A percentile compares a stretch with the other conserved stretches of the same genome.
Conservation (phyloP, 768 basidiomycete species). For the Lactarius indigo region DNA sequence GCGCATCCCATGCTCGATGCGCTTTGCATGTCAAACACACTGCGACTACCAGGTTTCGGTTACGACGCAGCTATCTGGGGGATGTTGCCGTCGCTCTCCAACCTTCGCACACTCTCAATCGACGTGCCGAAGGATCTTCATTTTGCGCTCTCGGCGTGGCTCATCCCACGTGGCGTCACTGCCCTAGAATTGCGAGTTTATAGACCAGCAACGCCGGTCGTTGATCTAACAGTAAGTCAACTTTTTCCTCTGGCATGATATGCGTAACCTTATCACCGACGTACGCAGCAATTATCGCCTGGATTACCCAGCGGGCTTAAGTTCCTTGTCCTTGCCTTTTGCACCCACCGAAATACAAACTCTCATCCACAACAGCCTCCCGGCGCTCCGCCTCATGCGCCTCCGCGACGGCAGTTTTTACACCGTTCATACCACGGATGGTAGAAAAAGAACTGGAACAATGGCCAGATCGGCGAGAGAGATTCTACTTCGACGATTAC, state of each 20-base stretch:
- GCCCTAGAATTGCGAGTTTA: conserved; percentile 45
- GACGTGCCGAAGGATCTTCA: conserved; percentile 63
- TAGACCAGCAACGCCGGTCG: conserved; percentile 25
- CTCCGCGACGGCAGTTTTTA: conserved; percentile 8
- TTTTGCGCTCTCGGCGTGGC: conserved; percentile 61
- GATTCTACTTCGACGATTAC: conserved; percentile 18
- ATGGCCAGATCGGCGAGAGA: conserved; percentile 14
- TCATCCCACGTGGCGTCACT: conserved; percentile 50
- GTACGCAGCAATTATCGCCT: conserved; percentile 15
- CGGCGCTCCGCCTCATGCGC: conserved; percentile 13
- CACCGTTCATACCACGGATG: conserved; percentile 1
- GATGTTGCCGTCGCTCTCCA: conserved; percentile 54
- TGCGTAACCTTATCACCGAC: conserved; percentile 32
- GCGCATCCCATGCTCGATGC: conserved; percentile 50
- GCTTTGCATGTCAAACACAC: conserved; percentile 45
- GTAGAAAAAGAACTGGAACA: conserved; percentile 11
- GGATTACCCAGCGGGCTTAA: conserved; percentile 27
- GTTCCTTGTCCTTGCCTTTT: conserved; percentile 30
- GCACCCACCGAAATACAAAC: neutral
- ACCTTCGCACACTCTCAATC: conserved; percentile 53
- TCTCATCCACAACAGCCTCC: conserved; percentile 3
- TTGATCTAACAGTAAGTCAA: conserved; percentile 23
- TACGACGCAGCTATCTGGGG: conserved; percentile 73
- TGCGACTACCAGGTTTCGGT: conserved; percentile 46
- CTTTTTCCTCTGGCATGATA: too few species aligned